Percentiles rank a stretch among this genome's conserved stretches.
phyloP scores from a whole-genome alignment of 306 rosid genomes.

The Fragaria iinumae region DNA sequence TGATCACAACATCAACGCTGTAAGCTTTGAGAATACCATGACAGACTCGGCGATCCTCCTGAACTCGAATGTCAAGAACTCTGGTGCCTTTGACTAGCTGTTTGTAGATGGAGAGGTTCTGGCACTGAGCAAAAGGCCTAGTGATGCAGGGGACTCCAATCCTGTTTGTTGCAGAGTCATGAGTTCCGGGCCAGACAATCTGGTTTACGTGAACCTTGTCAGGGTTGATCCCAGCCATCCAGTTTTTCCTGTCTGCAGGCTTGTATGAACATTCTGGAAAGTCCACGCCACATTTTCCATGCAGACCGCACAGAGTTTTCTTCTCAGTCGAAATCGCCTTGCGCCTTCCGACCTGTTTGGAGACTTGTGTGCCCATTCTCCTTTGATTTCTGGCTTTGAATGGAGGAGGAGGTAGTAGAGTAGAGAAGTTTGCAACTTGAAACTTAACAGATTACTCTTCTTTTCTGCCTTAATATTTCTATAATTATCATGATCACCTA shows the following conservation, averaged over 20 bases:
- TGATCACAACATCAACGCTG: constrained; percentile 58
- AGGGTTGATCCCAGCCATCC: constrained; percentile 62
- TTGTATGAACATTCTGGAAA: constrained; percentile 62
- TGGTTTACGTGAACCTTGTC: constrained; percentile 46
- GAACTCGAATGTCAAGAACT: constrained; percentile 66
- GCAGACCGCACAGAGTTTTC: constrained; percentile 47
- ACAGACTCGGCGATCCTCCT: constrained; percentile 59
- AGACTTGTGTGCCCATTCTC: constrained; percentile 61
- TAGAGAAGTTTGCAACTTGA: background rate
- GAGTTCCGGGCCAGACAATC: constrained; percentile 93
- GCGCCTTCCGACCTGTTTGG: constrained; percentile 53
- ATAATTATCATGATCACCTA: constrained; percentile 8
- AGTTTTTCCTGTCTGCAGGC: constrained; percentile 65
- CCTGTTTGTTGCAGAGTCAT: constrained; percentile 77
- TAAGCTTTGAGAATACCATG: constrained; percentile 77
- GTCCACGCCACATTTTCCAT: constrained; percentile 32
- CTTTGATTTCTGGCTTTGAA: background rate
- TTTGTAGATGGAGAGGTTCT: constrained; percentile 61
- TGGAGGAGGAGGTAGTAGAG: background rate
- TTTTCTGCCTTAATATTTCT: background rate
- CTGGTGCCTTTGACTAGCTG: constrained; percentile 62
- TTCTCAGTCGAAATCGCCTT: constrained; percentile 49
- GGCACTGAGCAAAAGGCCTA: constrained; percentile 93
- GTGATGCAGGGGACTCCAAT: constrained; percentile 73
- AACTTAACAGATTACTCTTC: background rate